A percentile compares a stretch with the other conserved stretches of the same genome.
phyloP scores from a whole-genome alignment of 2,329 filamentous ascomycete genomes.

The Trichoderma brevicompactum region DNA sequence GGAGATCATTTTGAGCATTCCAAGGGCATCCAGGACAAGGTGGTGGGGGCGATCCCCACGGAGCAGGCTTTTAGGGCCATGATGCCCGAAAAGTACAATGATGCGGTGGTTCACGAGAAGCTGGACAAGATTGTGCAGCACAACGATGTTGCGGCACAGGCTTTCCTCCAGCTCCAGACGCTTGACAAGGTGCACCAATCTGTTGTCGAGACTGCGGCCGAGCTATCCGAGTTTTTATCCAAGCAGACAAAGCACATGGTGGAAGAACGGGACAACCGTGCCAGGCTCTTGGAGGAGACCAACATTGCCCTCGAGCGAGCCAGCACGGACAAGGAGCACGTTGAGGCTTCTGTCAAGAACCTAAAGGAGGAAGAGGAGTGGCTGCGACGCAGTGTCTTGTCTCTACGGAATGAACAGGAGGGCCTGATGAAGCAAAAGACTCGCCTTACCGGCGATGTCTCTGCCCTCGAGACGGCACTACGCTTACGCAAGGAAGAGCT shows the following conservation, averaged over 20 bases:
- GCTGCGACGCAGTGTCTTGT: conserved; percentile 59
- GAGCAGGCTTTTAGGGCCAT: conserved; percentile 54
- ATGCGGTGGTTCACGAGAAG: conserved; percentile 44
- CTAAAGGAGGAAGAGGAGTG: conserved; percentile 58
- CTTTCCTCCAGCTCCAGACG: conserved; percentile 75
- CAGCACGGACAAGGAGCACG: conserved; percentile 65
- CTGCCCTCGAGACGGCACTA: conserved; percentile 87
- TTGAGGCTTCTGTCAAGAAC: conserved; percentile 59
- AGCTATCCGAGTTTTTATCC: conserved; percentile 81
- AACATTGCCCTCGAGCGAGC: conserved; percentile 79
- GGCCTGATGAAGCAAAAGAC: conserved; percentile 77
- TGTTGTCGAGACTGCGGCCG: conserved; percentile 80
- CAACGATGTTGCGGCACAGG: conserved; percentile 67
- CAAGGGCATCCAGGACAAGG: conserved; percentile 65
- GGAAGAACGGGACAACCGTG: conserved; percentile 77
- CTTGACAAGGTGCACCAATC: conserved; percentile 89
- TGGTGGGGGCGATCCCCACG: conserved; percentile 64
- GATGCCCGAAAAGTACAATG: conserved; percentile 67
- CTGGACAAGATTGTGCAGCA: conserved; percentile 61
- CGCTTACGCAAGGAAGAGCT: conserved; percentile 89
- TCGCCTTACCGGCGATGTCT: conserved; percentile 81
- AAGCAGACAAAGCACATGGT: conserved; percentile 74
- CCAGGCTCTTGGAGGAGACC: conserved; percentile 79
- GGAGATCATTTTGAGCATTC: conserved; percentile 88
- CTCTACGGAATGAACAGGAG: conserved; percentile 71